Percentiles rank a stretch among this genome's conserved stretches.
Conservation (phyloP, 495 filamentous ascomycete species). For the Bathelium albidoporum region DNA sequence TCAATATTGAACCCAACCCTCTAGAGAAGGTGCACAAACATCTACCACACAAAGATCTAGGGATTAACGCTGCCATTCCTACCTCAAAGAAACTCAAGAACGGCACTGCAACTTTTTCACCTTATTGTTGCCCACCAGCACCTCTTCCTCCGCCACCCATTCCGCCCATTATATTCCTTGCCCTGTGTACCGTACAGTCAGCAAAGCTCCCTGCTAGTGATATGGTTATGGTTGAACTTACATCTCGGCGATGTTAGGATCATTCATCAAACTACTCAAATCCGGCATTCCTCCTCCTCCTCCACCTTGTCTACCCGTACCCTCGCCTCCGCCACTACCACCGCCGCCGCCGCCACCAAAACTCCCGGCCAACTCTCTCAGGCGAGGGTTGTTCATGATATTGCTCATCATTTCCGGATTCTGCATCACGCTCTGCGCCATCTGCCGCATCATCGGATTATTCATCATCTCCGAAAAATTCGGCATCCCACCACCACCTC, state of each 20-base stretch:
- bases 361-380: constrained; percentile 68
- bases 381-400: constrained; percentile 84
- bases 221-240: constrained; percentile 41
- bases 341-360: constrained; percentile 43
- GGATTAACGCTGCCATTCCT: background rate
- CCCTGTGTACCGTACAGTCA: constrained; percentile 10
- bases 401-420: constrained; percentile 85
- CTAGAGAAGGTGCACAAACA: background rate
- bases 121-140: constrained; percentile 7
- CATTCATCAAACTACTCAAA: constrained; percentile 69
- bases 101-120: background rate
- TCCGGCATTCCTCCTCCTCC: constrained; percentile 63
- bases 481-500: constrained; percentile 69
- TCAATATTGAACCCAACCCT: background rate
- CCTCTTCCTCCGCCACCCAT: constrained; percentile 15
- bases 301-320: constrained; percentile 32
- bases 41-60: background rate
- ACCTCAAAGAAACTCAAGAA: background rate
- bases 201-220: constrained; percentile 5
- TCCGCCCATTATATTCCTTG: constrained; percentile 29
- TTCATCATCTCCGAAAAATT: constrained; percentile 79
- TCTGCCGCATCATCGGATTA: constrained; percentile 93
- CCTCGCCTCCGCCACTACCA: constrained; percentile 39
- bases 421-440: constrained; percentile 94
- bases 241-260: constrained; percentile 88